phyloP scores from a whole-genome alignment of 2,329 filamentous ascomycete genomes.

The Colletotrichum theobromicola region DNA sequence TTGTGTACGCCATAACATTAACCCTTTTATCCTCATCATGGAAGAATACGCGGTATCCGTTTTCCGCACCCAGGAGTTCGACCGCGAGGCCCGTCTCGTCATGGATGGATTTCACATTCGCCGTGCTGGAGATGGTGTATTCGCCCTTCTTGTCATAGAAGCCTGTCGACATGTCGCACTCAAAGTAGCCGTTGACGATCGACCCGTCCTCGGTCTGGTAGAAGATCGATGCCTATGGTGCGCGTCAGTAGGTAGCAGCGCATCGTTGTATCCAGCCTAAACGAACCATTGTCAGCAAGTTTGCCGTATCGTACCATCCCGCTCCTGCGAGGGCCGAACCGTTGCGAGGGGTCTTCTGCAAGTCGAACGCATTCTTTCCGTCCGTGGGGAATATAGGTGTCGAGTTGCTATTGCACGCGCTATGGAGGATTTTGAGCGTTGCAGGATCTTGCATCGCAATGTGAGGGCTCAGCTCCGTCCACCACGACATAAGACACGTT shows the following conservation, averaged over 20 bases:
- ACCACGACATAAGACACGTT: conserved; percentile 40
- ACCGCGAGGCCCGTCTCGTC: conserved; percentile 33
- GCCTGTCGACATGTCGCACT: conserved; percentile 40
- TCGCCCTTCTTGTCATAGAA: conserved; percentile 33
- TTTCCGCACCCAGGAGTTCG: conserved; percentile 33
- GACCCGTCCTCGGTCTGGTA: conserved; percentile 8
- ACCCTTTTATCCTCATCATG: conserved; percentile 36
- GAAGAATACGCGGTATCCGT: conserved; percentile 43
- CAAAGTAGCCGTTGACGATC: conserved; percentile 25
- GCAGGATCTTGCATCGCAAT: conserved; percentile 40
- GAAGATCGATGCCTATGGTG: conserved; percentile 11
- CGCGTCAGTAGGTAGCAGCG: not conserved
- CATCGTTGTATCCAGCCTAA: conserved; percentile 11
- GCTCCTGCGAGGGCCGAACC: conserved; percentile 38
- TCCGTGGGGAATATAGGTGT: conserved; percentile 39
- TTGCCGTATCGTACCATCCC: conserved; percentile 36
- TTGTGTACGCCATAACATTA: conserved; percentile 36
- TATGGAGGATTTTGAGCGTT: conserved; percentile 39
- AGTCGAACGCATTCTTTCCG: conserved; percentile 31
- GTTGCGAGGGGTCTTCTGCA: conserved; percentile 31
- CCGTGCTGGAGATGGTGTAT: conserved; percentile 31
- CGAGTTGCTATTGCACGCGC: conserved; percentile 33
- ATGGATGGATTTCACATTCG: conserved; percentile 28
- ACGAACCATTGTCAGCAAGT: conserved; percentile 32
- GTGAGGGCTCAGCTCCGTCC: conserved; percentile 34